A percentile compares a stretch with the other conserved stretches of the same genome.
phyloP scores from a whole-genome alignment of 352 stramenopile genomes.

The Blastocystis sp. region DNA sequence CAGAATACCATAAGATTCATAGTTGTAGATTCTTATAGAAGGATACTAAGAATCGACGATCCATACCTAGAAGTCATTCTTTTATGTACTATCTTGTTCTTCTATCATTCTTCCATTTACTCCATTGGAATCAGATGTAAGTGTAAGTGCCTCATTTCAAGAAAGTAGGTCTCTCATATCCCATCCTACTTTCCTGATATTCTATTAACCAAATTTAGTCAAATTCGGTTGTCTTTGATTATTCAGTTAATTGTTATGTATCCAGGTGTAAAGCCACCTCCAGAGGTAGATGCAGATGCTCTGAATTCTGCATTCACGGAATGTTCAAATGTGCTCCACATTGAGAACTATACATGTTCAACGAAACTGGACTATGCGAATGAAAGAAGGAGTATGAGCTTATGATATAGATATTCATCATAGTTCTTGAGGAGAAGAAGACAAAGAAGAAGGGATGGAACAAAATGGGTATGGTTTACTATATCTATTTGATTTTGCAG shows the following conservation, averaged over 20 bases:
- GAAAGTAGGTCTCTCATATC: too few species aligned
- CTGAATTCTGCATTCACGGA: background rate
- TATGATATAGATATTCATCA: background rate
- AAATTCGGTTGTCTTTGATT: too few species aligned
- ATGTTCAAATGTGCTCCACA: conserved; percentile 30
- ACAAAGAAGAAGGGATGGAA: conserved; percentile 47
- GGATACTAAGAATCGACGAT: background rate
- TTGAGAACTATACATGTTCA: conserved; percentile 38
- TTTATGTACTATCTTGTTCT: too few species aligned
- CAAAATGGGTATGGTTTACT: background rate
- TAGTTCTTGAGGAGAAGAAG: conserved; percentile 33
- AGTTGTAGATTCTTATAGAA: background rate
- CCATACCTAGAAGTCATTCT: background rate
- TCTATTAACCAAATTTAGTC: too few species aligned
- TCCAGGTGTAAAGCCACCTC: background rate
- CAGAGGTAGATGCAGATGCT: background rate
- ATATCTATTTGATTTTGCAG: background rate
- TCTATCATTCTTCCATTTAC: too few species aligned
- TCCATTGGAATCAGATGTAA: too few species aligned
- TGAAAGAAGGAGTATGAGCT: background rate
- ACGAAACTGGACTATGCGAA: conserved; percentile 35
- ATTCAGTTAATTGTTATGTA: conserved; percentile 43
- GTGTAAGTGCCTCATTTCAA: too few species aligned
- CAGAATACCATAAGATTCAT: background rate
- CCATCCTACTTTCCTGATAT: too few species aligned